These are phyloP conservation scores for Salix suchowensis DNA, from an alignment of 345 rosid species.

Conservation along the genomic window DNA sequence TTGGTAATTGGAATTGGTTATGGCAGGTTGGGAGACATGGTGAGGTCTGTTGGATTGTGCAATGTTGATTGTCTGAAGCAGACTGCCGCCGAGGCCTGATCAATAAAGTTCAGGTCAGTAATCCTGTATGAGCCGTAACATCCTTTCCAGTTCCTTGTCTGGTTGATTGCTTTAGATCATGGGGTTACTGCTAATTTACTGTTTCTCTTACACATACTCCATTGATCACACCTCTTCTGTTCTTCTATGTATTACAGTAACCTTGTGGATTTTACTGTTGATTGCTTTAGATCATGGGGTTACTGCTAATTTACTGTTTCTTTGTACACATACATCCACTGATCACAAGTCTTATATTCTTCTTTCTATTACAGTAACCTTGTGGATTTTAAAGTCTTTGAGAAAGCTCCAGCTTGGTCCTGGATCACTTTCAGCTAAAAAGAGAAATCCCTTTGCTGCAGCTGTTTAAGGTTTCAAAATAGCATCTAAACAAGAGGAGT, in stretches of 20 bases:
- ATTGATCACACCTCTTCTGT: not conserved
- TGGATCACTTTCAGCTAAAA: not conserved
- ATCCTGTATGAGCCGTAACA: not conserved
- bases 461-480: not conserved
- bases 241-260: not conserved
- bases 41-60: slow-evolving; percentile 76
- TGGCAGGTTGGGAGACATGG: slow-evolving; percentile 71
- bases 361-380: not conserved
- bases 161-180: not conserved
- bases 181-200: not conserved
- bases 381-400: not conserved
- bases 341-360: not conserved
- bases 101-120: slow-evolving; percentile 1
- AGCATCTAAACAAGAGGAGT: not conserved
- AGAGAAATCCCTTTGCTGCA: not conserved
- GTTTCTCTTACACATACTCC: not conserved
- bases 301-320: not conserved
- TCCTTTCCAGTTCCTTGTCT: not conserved
- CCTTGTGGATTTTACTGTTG: not conserved
- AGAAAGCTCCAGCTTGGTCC: not conserved
- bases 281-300: not conserved
- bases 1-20: not conserved
- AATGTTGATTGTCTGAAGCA: slow-evolving; percentile 67
- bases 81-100: slow-evolving; percentile 41
- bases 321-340: not conserved